phyloP scores from a whole-genome alignment of 1,139 yeast species.

The Debaryomyces coudertii region DNA sequence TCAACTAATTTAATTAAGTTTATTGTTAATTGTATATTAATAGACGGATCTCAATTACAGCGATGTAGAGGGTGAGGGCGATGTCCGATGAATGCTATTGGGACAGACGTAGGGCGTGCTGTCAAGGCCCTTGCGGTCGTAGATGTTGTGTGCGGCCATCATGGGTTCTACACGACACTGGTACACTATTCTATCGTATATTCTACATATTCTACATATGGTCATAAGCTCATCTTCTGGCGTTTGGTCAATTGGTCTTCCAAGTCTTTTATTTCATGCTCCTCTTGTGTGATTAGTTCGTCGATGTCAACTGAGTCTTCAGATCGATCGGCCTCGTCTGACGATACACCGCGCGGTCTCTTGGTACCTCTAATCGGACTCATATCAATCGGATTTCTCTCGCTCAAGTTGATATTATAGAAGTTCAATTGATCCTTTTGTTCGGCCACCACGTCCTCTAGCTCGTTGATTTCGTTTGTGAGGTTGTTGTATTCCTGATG shows the following conservation, averaged over 20 bases:
- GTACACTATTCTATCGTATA: not conserved
- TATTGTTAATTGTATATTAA: constrained; percentile 17
- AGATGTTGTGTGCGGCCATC: too few species aligned
- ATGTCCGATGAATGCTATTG: too few species aligned
- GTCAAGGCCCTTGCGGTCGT: too few species aligned
- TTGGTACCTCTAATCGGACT: constrained; percentile 12
- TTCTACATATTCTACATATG: not conserved
- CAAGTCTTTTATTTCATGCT: constrained; percentile 35
- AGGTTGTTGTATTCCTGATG: constrained; percentile 27
- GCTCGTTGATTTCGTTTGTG: constrained; percentile 28
- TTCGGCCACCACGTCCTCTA: constrained; percentile 32
- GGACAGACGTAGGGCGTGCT: too few species aligned
- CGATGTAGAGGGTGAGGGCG: not conserved
- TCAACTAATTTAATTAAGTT: constrained; percentile 20
- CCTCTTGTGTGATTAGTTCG: constrained; percentile 36
- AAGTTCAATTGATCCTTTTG: constrained; percentile 33
- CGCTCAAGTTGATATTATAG: constrained; percentile 30
- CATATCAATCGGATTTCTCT: constrained; percentile 23
- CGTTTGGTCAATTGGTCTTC: constrained; percentile 31
- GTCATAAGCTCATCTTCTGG: constrained; percentile 12
- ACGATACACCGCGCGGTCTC: constrained; percentile 10
- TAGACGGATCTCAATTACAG: constrained; percentile 13
- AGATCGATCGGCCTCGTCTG: constrained; percentile 12
- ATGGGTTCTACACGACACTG: too few species aligned
- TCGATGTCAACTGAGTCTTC: constrained; percentile 32